Base-by-base conservation (phyloP, 495 filamentous ascomycete genomes). In the Daldinia vernicosa region DNA sequence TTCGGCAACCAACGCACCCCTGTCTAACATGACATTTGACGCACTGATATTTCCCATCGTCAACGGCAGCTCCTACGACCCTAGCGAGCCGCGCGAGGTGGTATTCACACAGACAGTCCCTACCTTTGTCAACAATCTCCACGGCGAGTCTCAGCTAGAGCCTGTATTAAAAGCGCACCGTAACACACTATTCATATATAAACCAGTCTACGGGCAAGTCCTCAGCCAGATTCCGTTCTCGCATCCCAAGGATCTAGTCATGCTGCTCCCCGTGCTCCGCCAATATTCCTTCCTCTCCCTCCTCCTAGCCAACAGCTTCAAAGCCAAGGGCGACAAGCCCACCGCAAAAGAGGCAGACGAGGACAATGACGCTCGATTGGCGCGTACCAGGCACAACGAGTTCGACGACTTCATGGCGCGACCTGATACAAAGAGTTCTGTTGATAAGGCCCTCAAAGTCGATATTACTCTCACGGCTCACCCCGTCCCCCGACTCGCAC, bases 191-290 rank as follows among this genome's bases (percentile, higher is more conserved):
- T 89, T 88, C 66, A 84, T 92, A 2, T 85, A 91, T 57, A 91
- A 92, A 66, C 84, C 87, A 2, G 89, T 91, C 15, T 90, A 87
- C 55, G 91, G 91, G 4, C 84, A 89, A 37, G 85, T 84, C 2
- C 76, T 99, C 26, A 86, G 85, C 39, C 86, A 92, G 22, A 80
- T 98, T 8, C 90, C 92, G 1, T 97, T 99, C 72, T 88, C 89
- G 1, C 95, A 98, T 75, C 95, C 95, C 2, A 87, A 90, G 56
- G 93, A 98, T 74, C 81, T 99, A 14, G 80, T 94, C 27, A 86
- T 86, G 40, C 88, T 97, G 59, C 82, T 98, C 26, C 93, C 91
- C 15, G 81, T 87, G 22, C 83, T 95, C 6, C 84, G 93, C 7
- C 93, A 96, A 78, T 95, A 92, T 74, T 90, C 88, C 1, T 83